These are phyloP conservation scores for Peniophora sp. DNA, from an alignment of 1,284 basidiomycete genomes.

Conservation along the genomic window DNA sequence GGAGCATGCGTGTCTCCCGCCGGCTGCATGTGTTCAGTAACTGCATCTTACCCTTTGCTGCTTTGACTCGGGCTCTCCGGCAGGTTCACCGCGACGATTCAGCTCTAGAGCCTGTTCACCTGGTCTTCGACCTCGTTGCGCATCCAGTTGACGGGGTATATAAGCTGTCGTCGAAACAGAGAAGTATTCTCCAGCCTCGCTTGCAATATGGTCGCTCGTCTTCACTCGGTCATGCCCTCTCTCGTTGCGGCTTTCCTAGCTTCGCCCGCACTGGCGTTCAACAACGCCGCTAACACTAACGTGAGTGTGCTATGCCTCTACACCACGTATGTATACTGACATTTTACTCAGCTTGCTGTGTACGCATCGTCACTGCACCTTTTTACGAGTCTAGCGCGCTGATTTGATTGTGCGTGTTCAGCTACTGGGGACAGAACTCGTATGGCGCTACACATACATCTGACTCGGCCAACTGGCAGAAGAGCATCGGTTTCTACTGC, in stretches of 20 bases:
- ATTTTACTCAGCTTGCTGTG: slow-evolving; percentile 5
- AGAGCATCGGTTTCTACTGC: slow-evolving; percentile 42
- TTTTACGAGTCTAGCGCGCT: no score
- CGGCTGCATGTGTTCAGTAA: no score
- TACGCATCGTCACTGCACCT: neutral
- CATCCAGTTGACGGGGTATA: neutral
- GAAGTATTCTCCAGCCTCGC: no score
- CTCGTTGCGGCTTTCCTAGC: neutral
- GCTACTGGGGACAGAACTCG: slow-evolving; percentile 45
- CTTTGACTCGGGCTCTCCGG: no score
- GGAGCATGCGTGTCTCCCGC: no score
- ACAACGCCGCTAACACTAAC: slow-evolving; percentile 13
- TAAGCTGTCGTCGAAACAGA: neutral
- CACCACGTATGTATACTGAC: neutral
- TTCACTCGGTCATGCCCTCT: neutral
- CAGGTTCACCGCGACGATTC: no score
- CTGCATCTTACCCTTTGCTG: no score
- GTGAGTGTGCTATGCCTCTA: slow-evolving; percentile 7
- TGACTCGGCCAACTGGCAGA: slow-evolving; percentile 40
- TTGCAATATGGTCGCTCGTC: slow-evolving; percentile 1
- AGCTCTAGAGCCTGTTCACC: no score
- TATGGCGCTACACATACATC: slow-evolving; percentile 41
- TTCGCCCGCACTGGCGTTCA: slow-evolving; percentile 8
- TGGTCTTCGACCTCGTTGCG: no score
- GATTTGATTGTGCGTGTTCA: slow-evolving; percentile 5